Conservation (phyloP, 1,139 yeast genomes). For the Candida sanyaensis region DNA sequence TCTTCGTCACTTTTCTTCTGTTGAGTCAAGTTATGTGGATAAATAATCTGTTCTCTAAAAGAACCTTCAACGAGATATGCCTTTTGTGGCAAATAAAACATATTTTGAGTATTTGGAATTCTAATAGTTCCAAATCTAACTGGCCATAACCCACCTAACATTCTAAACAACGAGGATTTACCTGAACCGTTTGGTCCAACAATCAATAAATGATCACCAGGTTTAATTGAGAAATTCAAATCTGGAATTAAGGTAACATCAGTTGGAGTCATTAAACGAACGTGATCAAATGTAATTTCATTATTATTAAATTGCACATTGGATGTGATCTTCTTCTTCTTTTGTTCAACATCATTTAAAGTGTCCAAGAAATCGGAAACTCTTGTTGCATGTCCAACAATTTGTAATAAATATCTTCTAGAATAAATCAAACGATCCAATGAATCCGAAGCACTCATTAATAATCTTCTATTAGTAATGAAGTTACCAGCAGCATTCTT, state of each 20-base stretch:
- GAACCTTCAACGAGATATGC: slow-evolving; percentile 79
- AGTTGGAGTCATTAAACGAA: slow-evolving; percentile 83
- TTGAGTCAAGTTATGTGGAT: slow-evolving; percentile 72
- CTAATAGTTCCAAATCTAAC: slow-evolving; percentile 63
- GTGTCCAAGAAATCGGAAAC: slow-evolving; percentile 71
- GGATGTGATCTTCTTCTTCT: slow-evolving; percentile 25
- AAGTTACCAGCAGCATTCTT: slow-evolving; percentile 70
- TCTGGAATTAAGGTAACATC: slow-evolving; percentile 71
- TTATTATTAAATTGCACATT: slow-evolving; percentile 51
- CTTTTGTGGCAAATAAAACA: slow-evolving; percentile 90
- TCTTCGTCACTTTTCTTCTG: slow-evolving; percentile 62
- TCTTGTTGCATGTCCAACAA: slow-evolving; percentile 81
- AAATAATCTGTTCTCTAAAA: slow-evolving; percentile 83
- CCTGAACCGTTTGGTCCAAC: slow-evolving; percentile 98
- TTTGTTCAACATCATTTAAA: slow-evolving; percentile 52
- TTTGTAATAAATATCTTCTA: slow-evolving; percentile 80
- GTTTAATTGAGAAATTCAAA: slow-evolving; percentile 69
- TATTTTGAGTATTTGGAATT: slow-evolving; percentile 68
- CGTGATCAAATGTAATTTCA: slow-evolving; percentile 68
- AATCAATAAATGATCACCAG: slow-evolving; percentile 83
- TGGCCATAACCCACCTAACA: slow-evolving; percentile 94
- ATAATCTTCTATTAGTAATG: slow-evolving; percentile 85
- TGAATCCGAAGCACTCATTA: slow-evolving; percentile 85
- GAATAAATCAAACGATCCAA: slow-evolving; percentile 86
- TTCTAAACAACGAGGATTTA: slow-evolving; percentile 85